These are phyloP conservation scores for Globisporangium paddicum DNA, from an alignment of 352 stramenopile species.

Conservation along the genomic window DNA sequence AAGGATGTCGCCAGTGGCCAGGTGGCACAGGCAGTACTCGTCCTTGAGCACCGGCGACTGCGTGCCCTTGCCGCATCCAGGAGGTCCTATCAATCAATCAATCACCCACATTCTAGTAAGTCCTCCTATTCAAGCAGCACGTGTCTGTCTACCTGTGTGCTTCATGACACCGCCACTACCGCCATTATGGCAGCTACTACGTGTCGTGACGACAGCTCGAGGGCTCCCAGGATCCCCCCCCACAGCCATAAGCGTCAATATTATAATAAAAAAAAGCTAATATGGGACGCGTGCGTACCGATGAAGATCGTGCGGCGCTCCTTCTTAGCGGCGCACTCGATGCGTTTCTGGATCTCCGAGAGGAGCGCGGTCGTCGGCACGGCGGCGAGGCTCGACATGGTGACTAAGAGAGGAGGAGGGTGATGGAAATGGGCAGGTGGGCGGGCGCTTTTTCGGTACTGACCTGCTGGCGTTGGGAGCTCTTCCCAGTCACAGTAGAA, in stretches of 20 bases:
- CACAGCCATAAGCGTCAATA: background rate
- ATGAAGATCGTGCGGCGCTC: conserved; percentile 94
- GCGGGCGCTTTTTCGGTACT: conserved; percentile 12
- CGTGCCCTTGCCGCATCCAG: conserved; percentile 98
- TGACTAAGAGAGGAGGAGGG: background rate
- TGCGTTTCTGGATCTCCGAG: conserved; percentile 89
- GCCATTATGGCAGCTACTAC: background rate
- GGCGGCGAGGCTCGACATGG: conserved; percentile 53
- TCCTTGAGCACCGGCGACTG: conserved; percentile 98
- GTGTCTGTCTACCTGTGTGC: background rate
- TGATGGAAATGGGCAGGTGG: background rate
- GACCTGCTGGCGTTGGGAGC: background rate
- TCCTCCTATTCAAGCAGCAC: background rate
- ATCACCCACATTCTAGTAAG: too few species aligned
- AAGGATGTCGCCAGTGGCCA: conserved; percentile 99
- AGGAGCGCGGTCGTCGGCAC: conserved; percentile 85
- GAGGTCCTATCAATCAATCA: conserved; percentile 65
- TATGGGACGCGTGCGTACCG: conserved; percentile 37
- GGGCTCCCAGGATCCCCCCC: background rate
- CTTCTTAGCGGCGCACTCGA: conserved; percentile 91
- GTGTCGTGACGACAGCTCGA: background rate
- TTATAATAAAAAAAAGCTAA: background rate
- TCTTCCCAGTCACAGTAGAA: conserved; percentile 8
- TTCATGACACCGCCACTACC: background rate
- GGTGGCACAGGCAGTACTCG: conserved; percentile 97